Evolutionary conservation across 2,329 filamentous ascomycete genomes (phyloP).

Genomic region (Plectosphaerella cucumerina): DNA sequence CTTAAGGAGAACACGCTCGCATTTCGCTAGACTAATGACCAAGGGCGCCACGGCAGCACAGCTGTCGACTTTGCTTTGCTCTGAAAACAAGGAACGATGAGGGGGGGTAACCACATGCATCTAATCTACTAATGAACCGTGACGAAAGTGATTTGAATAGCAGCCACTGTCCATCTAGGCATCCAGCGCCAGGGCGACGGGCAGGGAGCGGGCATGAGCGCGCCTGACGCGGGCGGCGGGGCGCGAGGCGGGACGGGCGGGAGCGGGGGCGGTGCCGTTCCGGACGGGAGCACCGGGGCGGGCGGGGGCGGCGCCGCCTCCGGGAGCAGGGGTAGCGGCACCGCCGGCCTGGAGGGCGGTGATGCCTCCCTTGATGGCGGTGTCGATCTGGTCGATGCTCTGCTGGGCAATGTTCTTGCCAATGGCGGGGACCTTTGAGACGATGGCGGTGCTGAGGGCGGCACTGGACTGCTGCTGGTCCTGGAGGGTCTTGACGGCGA

Average conservation of each 20-base stretch:
- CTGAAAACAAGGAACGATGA: no score
- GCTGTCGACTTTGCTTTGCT: not conserved
- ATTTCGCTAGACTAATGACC: no score
- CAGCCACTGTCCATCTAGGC: not conserved
- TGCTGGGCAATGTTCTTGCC: slow-evolving; percentile 21
- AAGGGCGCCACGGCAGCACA: not conserved
- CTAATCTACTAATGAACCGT: no score
- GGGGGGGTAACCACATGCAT: no score
- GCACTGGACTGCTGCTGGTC: slow-evolving; percentile 15
- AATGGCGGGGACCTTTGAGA: slow-evolving; percentile 20
- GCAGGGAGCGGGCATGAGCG: not conserved
- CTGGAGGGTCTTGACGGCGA: slow-evolving; percentile 18
- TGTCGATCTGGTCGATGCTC: slow-evolving; percentile 18
- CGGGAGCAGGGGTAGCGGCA: slow-evolving; percentile 1
- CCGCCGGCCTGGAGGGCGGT: slow-evolving; percentile 7
- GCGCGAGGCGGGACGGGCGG: not conserved
- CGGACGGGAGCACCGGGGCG: not conserved
- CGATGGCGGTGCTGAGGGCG: slow-evolving; percentile 18
- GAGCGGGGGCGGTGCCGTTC: not conserved
- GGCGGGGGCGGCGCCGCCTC: slow-evolving; percentile 4
- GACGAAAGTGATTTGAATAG: not conserved
- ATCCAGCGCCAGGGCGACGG: not conserved
- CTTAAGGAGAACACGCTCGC: no score
- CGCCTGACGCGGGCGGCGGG: not conserved
- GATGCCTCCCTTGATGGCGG: slow-evolving; percentile 16